Evolutionary conservation across 2,329 filamentous ascomycete genomes (phyloP).

Genomic region (Alternaria angustiovoidea): DNA sequence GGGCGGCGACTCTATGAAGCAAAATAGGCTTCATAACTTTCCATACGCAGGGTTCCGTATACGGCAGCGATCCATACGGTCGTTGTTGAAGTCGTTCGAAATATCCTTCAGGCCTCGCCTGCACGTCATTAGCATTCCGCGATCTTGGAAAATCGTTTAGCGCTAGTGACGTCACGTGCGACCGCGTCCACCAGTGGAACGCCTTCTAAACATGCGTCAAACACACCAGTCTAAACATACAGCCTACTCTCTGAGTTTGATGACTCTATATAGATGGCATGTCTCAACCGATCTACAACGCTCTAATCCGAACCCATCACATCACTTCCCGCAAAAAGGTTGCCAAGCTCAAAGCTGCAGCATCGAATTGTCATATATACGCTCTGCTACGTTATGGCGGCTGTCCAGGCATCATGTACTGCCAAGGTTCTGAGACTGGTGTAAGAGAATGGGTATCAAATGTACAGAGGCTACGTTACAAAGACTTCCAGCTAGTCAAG

Average conservation of each 20-base stretch:
- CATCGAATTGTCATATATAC: slow-evolving; percentile 66
- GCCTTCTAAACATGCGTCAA: background rate
- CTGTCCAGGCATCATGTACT: slow-evolving; percentile 80
- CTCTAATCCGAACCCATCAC: slow-evolving; percentile 80
- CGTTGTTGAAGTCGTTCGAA: slow-evolving; percentile 18
- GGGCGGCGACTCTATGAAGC: slow-evolving; percentile 42
- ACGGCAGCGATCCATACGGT: slow-evolving; percentile 41
- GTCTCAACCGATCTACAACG: slow-evolving; percentile 55
- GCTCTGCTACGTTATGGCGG: slow-evolving; percentile 73
- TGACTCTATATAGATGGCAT: slow-evolving; percentile 20
- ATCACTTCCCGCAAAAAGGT: slow-evolving; percentile 83
- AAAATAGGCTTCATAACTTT: slow-evolving; percentile 49
- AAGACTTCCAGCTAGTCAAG: slow-evolving; percentile 72
- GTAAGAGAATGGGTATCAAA: slow-evolving; percentile 70
- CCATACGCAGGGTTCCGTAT: slow-evolving; percentile 27
- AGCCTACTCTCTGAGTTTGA: background rate
- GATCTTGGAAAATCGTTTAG: slow-evolving; percentile 27
- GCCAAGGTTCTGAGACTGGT: slow-evolving; percentile 66
- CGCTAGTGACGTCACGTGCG: slow-evolving; percentile 44
- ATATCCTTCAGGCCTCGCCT: slow-evolving; percentile 13
- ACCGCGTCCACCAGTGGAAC: background rate
- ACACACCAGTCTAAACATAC: background rate
- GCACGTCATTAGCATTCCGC: slow-evolving; percentile 25
- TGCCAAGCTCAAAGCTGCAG: slow-evolving; percentile 68
- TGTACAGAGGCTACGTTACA: slow-evolving; percentile 73